phyloP scores from a whole-genome alignment of 768 basidiomycete species.

The Gloeopeniophorella convolvens region DNA sequence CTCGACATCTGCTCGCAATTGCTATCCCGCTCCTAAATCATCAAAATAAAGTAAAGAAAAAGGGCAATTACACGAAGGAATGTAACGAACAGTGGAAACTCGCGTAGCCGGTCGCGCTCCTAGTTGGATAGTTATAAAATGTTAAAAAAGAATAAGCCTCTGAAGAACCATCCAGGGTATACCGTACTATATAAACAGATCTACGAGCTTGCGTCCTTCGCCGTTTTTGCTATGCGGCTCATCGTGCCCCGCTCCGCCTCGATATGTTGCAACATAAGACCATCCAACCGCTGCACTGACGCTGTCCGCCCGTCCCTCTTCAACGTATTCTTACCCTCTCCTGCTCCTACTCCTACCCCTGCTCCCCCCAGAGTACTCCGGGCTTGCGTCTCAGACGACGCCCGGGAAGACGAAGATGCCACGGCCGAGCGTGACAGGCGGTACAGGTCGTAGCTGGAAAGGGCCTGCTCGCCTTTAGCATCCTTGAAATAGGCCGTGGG shows the following conservation, averaged over 20 bases:
- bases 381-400: conserved; percentile 8
- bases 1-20: no score
- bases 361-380: conserved; percentile 24
- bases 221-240: conserved; percentile 58
- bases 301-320: conserved; percentile 43
- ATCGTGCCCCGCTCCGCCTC: conserved; percentile 77
- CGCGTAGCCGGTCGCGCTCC: conserved; percentile 2
- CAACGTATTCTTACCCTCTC: not conserved
- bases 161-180: conserved; percentile 13
- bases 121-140: conserved; percentile 1
- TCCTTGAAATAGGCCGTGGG: conserved; percentile 19
- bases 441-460: conserved; percentile 17
- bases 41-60: no score
- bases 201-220: conserved; percentile 19
- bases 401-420: conserved; percentile 1
- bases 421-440: conserved; percentile 9
- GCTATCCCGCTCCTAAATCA: no score
- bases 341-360: conserved; percentile 24
- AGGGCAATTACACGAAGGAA: conserved; percentile 12
- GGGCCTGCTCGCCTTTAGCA: conserved; percentile 8
- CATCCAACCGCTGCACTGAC: conserved; percentile 62
- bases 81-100: conserved; percentile 6
- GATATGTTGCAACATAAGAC: conserved; percentile 76
- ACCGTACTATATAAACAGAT: conserved; percentile 6
- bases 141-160: not conserved